These are phyloP conservation scores for Cladosporium phlei DNA, from an alignment of 2,329 filamentous ascomycete species.

Conservation along the genomic window DNA sequence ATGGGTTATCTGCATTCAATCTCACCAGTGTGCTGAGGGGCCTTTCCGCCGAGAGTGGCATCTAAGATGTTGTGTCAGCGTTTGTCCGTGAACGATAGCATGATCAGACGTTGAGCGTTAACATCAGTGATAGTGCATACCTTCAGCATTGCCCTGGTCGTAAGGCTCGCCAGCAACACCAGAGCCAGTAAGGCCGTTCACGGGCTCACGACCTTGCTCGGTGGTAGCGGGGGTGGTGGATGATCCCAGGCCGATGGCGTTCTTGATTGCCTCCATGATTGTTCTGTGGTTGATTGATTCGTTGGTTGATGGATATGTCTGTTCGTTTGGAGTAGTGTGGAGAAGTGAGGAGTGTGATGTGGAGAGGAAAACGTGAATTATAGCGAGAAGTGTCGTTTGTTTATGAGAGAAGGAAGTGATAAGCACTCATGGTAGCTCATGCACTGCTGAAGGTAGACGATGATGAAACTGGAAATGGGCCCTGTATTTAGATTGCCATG, in stretches of 20 bases:
- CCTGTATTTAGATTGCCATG: too few relatives aligned
- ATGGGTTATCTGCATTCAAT: too few relatives aligned
- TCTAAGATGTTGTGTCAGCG: slow-evolving; percentile 2
- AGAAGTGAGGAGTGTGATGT: too few relatives aligned
- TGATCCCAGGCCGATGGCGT: slow-evolving; percentile 22
- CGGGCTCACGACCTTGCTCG: slow-evolving; percentile 57
- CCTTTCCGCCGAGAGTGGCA: slow-evolving; percentile 6
- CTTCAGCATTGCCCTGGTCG: slow-evolving; percentile 70
- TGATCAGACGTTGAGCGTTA: too few relatives aligned
- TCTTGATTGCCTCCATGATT: slow-evolving; percentile 62
- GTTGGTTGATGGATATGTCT: too few relatives aligned
- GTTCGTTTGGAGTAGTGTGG: too few relatives aligned
- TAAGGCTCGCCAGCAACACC: slow-evolving; percentile 67
- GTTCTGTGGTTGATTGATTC: neutral
- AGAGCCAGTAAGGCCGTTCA: slow-evolving; percentile 65
- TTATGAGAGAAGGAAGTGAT: too few relatives aligned
- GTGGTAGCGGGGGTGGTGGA: slow-evolving; percentile 13
- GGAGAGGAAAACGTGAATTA: too few relatives aligned
- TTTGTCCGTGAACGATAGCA: neutral
- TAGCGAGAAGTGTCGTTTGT: too few relatives aligned
- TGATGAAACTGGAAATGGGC: too few relatives aligned
- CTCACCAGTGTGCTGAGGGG: slow-evolving; percentile 8
- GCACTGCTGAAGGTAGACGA: too few relatives aligned
- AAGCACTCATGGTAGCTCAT: too few relatives aligned
- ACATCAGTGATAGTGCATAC: slow-evolving; percentile 36